Evolutionary conservation across 352 stramenopile genomes (phyloP), one percentile per base, ranked within the genome.

Genomic region (Phytophthora brassicae): DNA sequence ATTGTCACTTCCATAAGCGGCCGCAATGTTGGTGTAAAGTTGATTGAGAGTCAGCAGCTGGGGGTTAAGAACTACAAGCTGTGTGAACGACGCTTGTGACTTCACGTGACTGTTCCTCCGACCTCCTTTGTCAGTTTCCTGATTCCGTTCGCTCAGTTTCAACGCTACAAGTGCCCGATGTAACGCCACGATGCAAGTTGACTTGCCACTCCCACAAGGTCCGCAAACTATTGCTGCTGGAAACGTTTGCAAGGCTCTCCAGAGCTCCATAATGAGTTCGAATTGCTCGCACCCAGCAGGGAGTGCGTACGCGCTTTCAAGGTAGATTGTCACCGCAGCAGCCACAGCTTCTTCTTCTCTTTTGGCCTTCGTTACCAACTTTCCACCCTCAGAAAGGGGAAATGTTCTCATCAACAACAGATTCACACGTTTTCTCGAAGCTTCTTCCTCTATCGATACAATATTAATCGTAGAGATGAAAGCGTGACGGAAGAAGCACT

Each of bases 91-190:
- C 23, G 50, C n/a, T 19, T 17, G 4, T 6, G 52, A 19, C 8
- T 61, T 61, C 3, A 9, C 4, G 4, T 58, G 46, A 14, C 14
- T 55, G 17, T 46, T 44, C 9, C 12, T 41, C 17, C 11, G 14
- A 52, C 24, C 42, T 9, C n/a, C 17, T 24, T 60, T 38, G 14
- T 74, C 55, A 14, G 39, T 51, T 22, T 65, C 53, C 53, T 69
- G 46, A n/a, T 54, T 71, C 14, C 68, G 36, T 33, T 70, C 42
- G 9, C 67, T 70, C 14, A 75, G 19, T 20, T 84, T 74, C 12
- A 90, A 54, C 0, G 77, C 81, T 17, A 65, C 45, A 6, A 90
- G 54, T 9, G 81, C 78, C 9, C 74, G 68, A 38, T 87, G 77
- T 0, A 90, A 56, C 3, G 59, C 69, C 20, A 58, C 78, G 46